These are phyloP conservation scores for Xylaria cubensis DNA, from an alignment of 495 filamentous ascomycete species.

Conservation along the genomic window DNA sequence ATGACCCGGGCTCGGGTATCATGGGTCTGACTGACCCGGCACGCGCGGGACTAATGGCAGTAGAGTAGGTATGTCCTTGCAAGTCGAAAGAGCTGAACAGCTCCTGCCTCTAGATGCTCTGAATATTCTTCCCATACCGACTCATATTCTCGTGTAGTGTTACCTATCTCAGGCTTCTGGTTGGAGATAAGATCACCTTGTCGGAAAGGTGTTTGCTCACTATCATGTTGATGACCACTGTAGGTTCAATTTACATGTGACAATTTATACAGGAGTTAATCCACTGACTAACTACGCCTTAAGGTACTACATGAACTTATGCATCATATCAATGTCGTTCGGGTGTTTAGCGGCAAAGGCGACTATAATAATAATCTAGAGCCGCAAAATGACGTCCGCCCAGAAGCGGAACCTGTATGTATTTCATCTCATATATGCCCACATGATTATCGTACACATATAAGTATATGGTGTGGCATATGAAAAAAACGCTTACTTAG, in stretches of 20 bases:
- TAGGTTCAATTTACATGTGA: not conserved
- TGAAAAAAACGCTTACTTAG: not conserved
- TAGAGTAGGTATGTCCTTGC: constrained; percentile 15
- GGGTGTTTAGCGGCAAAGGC: not conserved
- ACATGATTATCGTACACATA: not conserved
- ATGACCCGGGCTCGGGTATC: not conserved
- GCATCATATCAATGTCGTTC: not conserved
- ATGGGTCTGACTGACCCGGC: not conserved
- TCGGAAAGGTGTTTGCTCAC: constrained; percentile 1
- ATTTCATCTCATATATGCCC: not conserved
- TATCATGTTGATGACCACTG: not conserved
- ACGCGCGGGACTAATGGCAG: not conserved
- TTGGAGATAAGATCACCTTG: not conserved
- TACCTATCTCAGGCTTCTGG: not conserved
- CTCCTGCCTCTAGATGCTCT: not conserved
- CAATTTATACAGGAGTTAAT: not conserved
- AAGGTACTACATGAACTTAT: not conserved
- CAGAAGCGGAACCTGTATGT: not conserved
- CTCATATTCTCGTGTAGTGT: not conserved
- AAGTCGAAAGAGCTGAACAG: not conserved
- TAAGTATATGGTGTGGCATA: not conserved
- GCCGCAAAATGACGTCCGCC: not conserved
- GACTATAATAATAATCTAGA: not conserved
- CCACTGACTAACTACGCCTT: not conserved
- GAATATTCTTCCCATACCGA: not conserved